phyloP scores from a whole-genome alignment of 2,329 filamentous ascomycete species.

The Monosporascus cannonballus region DNA sequence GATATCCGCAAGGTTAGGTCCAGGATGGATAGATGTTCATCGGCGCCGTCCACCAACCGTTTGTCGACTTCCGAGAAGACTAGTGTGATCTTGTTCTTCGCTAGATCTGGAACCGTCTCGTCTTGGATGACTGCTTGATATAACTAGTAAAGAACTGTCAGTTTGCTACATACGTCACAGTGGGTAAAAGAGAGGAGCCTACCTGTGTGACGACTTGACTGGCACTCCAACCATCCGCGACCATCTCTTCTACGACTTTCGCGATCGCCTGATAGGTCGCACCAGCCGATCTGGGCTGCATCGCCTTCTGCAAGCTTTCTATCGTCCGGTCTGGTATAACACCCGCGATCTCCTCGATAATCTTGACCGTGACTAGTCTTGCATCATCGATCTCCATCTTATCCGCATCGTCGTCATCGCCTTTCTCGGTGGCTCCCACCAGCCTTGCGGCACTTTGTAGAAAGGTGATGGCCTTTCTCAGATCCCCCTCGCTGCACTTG shows the following conservation, averaged over 20 bases:
- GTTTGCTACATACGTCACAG: conserved; percentile 2
- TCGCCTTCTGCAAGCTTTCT: conserved; percentile 62
- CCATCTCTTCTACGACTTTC: conserved; percentile 78
- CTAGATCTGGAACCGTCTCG: conserved; percentile 73
- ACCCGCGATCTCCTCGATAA: conserved; percentile 91
- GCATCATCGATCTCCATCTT: conserved; percentile 56
- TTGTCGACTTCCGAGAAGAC: conserved; percentile 95
- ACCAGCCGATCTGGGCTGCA: conserved; percentile 63
- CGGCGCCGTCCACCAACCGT: conserved; percentile 85
- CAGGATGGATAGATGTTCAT: conserved; percentile 88
- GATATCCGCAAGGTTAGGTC: conserved; percentile 81
- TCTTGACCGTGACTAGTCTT: conserved; percentile 65
- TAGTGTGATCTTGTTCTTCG: conserved; percentile 86
- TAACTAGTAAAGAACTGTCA: conserved; percentile 41
- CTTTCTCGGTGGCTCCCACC: conserved; percentile 59
- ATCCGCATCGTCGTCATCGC: conserved; percentile 42
- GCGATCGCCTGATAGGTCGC: conserved; percentile 69
- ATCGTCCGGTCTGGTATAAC: conserved; percentile 79
- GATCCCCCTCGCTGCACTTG: conserved; percentile 82
- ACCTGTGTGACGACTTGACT: conserved; percentile 80
- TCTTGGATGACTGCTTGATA: conserved; percentile 81
- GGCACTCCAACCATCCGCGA: conserved; percentile 96
- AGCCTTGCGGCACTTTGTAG: conserved; percentile 89
- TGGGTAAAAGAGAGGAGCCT: conserved; percentile 19
- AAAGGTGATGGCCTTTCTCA: conserved; percentile 94